These are phyloP conservation scores for Skeletonema tropicum DNA, from an alignment of 108 stramenopile genomes.

Conservation along the genomic window DNA sequence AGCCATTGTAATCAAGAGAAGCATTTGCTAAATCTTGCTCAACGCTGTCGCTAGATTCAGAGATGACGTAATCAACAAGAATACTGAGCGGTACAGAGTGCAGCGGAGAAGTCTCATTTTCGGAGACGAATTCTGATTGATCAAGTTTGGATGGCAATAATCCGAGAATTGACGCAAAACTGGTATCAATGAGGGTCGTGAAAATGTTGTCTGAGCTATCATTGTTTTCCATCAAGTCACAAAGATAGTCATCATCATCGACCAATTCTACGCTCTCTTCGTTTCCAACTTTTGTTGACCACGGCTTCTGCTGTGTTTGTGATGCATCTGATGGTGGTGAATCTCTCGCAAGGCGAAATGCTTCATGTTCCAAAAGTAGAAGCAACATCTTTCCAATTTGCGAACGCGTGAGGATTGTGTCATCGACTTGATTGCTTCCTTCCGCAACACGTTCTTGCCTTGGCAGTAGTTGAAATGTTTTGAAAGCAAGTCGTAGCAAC, in stretches of 20 bases:
- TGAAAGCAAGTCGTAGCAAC: constrained; percentile 45
- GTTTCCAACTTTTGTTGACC: constrained; percentile 37
- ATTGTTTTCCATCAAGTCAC: constrained; percentile 11
- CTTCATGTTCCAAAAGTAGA: constrained; percentile 63
- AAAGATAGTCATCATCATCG: constrained; percentile 11
- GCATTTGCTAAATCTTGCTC: constrained; percentile 9
- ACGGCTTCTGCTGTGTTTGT: constrained; percentile 35
- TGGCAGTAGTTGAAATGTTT: constrained; percentile 39
- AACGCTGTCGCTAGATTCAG: constrained; percentile 30
- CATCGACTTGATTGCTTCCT: constrained; percentile 10
- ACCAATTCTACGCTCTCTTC: constrained; percentile 12
- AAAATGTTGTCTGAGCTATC: constrained; percentile 8
- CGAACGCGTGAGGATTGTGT: constrained; percentile 38
- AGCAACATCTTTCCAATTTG: constrained; percentile 72
- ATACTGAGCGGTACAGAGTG: constrained; percentile 30
- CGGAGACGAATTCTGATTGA: constrained; percentile 28
- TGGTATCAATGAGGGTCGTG: constrained; percentile 39
- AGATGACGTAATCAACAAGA: constrained; percentile 52
- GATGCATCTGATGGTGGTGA: constrained; percentile 34
- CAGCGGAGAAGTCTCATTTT: constrained; percentile 15
- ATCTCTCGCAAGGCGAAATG: constrained; percentile 70
- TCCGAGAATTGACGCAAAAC: constrained; percentile 57
- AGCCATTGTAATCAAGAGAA: constrained; percentile 54
- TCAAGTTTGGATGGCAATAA: constrained; percentile 57
- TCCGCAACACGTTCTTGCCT: constrained; percentile 12